Conservation (phyloP, 129 eudicot genomes). For the Flaveria sonorensis region DNA sequence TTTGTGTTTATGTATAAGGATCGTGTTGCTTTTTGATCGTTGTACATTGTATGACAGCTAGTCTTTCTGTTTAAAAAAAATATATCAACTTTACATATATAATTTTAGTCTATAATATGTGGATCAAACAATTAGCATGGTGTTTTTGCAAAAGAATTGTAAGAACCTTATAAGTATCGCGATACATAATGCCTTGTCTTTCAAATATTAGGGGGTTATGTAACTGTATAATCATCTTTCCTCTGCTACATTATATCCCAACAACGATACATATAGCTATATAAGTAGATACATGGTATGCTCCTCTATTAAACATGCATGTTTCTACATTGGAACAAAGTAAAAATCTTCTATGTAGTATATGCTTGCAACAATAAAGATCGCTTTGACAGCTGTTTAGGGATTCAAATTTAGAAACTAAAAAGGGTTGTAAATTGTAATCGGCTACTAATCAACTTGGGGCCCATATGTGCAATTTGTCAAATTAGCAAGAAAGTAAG, state of each 20-base stretch:
- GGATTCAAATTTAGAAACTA: not conserved
- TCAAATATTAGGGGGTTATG: too few species aligned
- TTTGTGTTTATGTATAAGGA: conserved; percentile 9
- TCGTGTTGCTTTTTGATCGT: not conserved
- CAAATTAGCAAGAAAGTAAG: not conserved
- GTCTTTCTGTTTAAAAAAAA: not conserved
- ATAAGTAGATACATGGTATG: too few species aligned
- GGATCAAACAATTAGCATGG: not conserved
- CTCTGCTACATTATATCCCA: too few species aligned
- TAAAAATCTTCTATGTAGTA: too few species aligned
- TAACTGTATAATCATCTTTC: too few species aligned
- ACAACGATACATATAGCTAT: too few species aligned
- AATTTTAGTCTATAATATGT: not conserved
- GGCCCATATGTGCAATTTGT: not conserved
- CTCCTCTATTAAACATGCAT: too few species aligned
- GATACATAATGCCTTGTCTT: too few species aligned
- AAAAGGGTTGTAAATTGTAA: not conserved
- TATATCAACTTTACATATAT: not conserved
- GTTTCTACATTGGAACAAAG: too few species aligned
- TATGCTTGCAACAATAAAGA: not conserved
- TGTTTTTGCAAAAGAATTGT: not conserved
- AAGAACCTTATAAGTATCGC: too few species aligned
- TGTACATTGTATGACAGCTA: too few species aligned
- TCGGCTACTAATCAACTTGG: not conserved
- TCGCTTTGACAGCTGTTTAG: not conserved